Base-by-base conservation (phyloP, 139 green algal genomes). In the Auxenochlorella pyrenoidosa region DNA sequence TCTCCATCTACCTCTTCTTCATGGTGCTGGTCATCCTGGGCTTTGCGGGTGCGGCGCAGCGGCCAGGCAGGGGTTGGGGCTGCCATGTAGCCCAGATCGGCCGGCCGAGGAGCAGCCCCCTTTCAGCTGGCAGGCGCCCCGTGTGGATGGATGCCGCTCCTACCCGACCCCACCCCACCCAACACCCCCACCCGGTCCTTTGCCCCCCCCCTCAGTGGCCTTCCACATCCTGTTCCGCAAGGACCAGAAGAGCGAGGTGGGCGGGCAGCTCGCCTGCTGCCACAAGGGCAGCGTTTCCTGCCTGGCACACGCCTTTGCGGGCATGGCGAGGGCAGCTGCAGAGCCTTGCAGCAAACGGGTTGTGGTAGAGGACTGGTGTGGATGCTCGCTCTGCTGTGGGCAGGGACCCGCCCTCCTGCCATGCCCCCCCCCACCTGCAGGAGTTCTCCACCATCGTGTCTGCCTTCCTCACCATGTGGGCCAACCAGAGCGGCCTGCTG, bases 221-320 rank as follows among this genome's bases (percentile, higher is more conserved):
- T 95, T 95, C 88, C 92, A 93, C 86, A 91, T 92, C 44, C 84
- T 95, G 22, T 95, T 94, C 79, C 58, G 89, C 10, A 47, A 78
- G 2, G 90, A 95, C 58, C 83, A 89, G 79, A 63, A 85, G 43
- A 70, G 80, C 41, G 80, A 85, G 80, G 80, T 85, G 58, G n/a
- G 77, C 18, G 18, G 77, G 54, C 54, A 24, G 54, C 54, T 13
- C 54, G 47, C 47, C 47, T n/a, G n/a, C n/a, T n/a, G n/a, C n/a
- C n/a, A n/a, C n/a, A n/a, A n/a, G n/a, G n/a, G n/a, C n/a, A n/a
- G n/a, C n/a, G n/a, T n/a, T n/a, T n/a, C n/a, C n/a, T n/a, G n/a
- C n/a, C n/a, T n/a, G n/a, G n/a, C n/a, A n/a, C n/a, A n/a, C n/a
- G n/a, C n/a, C n/a, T n/a, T n/a, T n/a, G n/a, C n/a, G n/a, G n/a